These are phyloP conservation scores for Fusarium sp. DNA, from an alignment of 2,329 filamentous ascomycete species.

Conservation along the genomic window DNA sequence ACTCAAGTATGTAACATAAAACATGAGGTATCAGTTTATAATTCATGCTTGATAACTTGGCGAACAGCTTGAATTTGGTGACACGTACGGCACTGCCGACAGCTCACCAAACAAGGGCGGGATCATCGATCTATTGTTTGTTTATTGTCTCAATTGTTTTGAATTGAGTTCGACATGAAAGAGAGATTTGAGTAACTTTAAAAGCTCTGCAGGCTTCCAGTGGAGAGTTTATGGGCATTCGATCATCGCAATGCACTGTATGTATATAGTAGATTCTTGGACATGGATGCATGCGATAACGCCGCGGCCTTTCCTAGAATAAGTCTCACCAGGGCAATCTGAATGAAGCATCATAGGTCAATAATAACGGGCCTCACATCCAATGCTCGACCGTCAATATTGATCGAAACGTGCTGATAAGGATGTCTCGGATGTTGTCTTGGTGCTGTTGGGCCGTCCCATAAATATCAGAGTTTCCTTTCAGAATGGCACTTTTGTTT, in stretches of 20 bases:
- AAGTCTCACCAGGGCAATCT: not conserved
- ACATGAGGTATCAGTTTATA: not conserved
- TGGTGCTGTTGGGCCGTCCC: constrained; percentile 14
- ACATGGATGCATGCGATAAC: not conserved
- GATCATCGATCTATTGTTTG: constrained; percentile 10
- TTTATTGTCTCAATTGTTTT: not conserved
- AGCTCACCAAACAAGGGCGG: not conserved
- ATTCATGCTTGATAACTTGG: constrained; percentile 3
- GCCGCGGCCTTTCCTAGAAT: not conserved
- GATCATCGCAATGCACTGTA: not conserved
- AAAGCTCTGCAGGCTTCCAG: not conserved
- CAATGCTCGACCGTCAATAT: not conserved
- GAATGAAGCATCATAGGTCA: not conserved
- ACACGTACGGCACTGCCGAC: constrained; percentile 9
- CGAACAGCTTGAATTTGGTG: constrained; percentile 4
- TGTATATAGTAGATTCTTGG: not conserved
- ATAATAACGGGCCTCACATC: constrained; percentile 11
- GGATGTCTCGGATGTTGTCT: constrained; percentile 18
- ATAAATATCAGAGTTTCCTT: not conserved
- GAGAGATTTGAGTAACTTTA: not conserved
- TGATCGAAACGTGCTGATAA: constrained; percentile 1
- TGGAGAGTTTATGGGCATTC: not conserved
- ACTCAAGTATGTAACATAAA: not conserved
- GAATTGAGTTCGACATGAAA: not conserved
- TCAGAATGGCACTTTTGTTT: constrained; percentile 18